These are phyloP conservation scores for Musa beccarii DNA, from an alignment of 176 grass and related monocot species.

Conservation along the genomic window DNA sequence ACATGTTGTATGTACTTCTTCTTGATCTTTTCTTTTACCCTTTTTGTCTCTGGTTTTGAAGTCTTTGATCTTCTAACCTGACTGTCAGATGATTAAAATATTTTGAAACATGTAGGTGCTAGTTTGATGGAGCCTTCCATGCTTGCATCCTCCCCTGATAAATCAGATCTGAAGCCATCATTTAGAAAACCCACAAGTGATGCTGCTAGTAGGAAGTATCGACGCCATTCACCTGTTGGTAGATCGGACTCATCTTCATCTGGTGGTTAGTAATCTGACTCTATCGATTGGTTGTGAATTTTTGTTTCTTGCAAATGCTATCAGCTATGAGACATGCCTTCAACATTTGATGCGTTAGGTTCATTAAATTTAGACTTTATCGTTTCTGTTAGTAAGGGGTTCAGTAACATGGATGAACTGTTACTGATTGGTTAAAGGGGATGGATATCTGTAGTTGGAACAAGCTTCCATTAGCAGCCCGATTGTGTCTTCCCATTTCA, in stretches of 20 bases:
- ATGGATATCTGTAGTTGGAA: not conserved
- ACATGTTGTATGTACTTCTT: not conserved
- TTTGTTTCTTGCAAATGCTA: not conserved
- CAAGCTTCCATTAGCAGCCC: not conserved
- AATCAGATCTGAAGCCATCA: conserved; percentile 1
- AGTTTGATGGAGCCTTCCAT: conserved; percentile 8
- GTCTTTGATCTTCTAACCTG: not conserved
- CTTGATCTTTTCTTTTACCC: not conserved
- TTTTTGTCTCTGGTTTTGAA: not conserved
- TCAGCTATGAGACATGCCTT: not conserved
- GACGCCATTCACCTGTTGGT: conserved; percentile 9
- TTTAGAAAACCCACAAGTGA: conserved; percentile 20
- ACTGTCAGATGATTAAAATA: not conserved
- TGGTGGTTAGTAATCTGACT: conserved; percentile 8
- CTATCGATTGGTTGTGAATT: not conserved
- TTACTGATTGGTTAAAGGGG: not conserved
- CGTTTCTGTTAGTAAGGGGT: not conserved
- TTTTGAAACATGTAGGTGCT: conserved; percentile 3
- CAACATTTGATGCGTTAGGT: not conserved
- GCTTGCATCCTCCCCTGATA: conserved; percentile 3
- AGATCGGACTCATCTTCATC: conserved; percentile 17
- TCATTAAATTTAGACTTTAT: not conserved
- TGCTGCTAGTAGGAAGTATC: conserved; percentile 20
- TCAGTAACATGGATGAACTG: not conserved
- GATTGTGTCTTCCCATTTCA: not conserved